Evolutionary conservation across 2,329 filamentous ascomycete genomes (phyloP).

Genomic region (Fusarium nanum): DNA sequence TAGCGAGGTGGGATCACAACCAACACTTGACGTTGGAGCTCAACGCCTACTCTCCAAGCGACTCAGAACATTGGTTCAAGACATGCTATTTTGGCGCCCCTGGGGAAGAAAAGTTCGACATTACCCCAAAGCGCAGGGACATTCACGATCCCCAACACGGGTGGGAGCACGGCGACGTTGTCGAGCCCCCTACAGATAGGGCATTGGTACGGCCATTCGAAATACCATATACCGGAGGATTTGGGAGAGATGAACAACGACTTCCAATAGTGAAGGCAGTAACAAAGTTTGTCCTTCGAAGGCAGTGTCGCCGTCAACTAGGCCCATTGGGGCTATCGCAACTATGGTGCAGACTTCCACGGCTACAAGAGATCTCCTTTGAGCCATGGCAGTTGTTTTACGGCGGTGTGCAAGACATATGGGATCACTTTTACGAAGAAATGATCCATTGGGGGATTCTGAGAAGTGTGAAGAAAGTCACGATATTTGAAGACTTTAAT

Average conservation of each 20-base stretch:
- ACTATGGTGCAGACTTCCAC: constrained; percentile 18
- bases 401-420: background rate
- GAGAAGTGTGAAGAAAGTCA: constrained; percentile 39
- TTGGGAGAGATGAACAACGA: background rate
- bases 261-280: constrained; percentile 14
- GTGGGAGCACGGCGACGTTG: background rate
- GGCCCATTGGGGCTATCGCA: background rate
- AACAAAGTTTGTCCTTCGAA: constrained; percentile 21
- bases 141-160: constrained; percentile 22
- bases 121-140: no score
- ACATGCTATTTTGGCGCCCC: constrained; percentile 24
- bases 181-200: background rate
- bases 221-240: background rate
- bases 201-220: constrained; percentile 12
- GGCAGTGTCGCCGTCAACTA: constrained; percentile 24
- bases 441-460: background rate
- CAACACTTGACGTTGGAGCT: constrained; percentile 7
- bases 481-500: constrained; percentile 34
- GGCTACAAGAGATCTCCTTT: constrained; percentile 10
- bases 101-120: background rate
- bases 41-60: constrained; percentile 27
- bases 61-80: constrained; percentile 33
- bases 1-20: constrained; percentile 8
- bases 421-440: background rate
- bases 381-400: constrained; percentile 24